Evolutionary conservation across 768 basidiomycete species (phyloP).

Genomic region (Psilocybe cyanescens): DNA sequence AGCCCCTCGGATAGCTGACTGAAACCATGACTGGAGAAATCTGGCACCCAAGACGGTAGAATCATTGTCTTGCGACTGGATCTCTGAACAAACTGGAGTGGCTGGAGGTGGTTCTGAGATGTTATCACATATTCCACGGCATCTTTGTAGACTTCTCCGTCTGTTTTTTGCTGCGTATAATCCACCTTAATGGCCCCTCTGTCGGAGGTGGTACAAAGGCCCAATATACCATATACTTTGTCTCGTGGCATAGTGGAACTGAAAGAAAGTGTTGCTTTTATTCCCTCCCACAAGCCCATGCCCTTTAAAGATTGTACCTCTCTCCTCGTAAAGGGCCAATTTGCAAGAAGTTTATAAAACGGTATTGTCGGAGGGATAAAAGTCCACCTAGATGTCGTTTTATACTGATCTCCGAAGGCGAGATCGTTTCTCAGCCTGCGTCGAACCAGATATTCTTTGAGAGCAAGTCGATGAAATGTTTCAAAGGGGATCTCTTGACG

Average conservation of each 20-base stretch:
- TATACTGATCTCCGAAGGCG: not conserved
- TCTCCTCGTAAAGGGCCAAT: not conserved
- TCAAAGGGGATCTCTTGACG: not conserved
- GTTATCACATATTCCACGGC: not conserved
- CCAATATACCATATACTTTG: slow-evolving; percentile 12
- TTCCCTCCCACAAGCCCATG: not conserved
- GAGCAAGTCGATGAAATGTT: not conserved
- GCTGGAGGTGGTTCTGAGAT: not conserved
- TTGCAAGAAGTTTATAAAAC: not conserved
- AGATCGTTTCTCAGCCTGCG: not conserved
- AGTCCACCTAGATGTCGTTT: not conserved
- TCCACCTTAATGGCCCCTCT: not conserved
- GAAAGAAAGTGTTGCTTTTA: slow-evolving; percentile 1
- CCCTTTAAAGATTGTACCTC: not conserved
- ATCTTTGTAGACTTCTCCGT: not conserved
- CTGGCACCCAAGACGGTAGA: slow-evolving; percentile 7
- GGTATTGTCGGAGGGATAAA: not conserved
- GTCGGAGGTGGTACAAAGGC: not conserved
- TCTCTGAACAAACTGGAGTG: not conserved
- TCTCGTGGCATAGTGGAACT: slow-evolving; percentile 5
- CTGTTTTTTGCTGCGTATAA: slow-evolving; percentile 2
- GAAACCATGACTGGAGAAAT: not conserved
- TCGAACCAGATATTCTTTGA: not conserved
- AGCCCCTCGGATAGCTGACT: not conserved
- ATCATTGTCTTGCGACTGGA: not conserved